Base-by-base conservation (phyloP, 108 stramenopile genomes). In the Fragilaria radians region DNA sequence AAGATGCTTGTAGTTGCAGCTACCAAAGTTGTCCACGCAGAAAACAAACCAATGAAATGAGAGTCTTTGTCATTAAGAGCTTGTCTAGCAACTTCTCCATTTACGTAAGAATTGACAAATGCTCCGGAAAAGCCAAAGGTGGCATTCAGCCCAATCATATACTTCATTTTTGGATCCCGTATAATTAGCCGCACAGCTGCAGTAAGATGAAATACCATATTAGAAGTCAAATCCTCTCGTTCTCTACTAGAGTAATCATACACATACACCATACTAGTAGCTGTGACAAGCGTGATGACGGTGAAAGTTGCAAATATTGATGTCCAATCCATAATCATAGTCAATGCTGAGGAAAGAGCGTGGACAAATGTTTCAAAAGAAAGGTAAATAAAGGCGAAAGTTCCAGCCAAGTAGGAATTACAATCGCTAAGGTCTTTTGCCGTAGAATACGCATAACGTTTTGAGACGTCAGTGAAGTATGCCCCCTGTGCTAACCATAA, bases 401-500 rank as follows among this genome's bases (percentile, higher is more conserved):
- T 69, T 17, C 81, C 85, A 28, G 77, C 83, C n/a, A 93, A 65
- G 9, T 14, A 49, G 0, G 81, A 59, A n/a, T n/a, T n/a, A n/a
- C n/a, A n/a, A n/a, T n/a, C n/a, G n/a, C n/a, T n/a, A n/a, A n/a
- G n/a, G n/a, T n/a, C n/a, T n/a, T n/a, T n/a, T n/a, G n/a, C n/a
- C n/a, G n/a, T n/a, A 50, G 24, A 29, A n/a, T n/a, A n/a, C 3
- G 86, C 82, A 71, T 85, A 77, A 25, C 77, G 62, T 62, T 76
- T 67, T 14, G 82, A 76, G 3, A 83, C 71, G 2, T 28, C 65
- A 0, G 71, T 46, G 68, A 92, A 92, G 74, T 82, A 92, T 26
- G 81, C 59, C 0, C 91, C 91, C 59, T 92, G 91, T 18, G 83
- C 74, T 18, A 79, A 83, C 91, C 91, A 92, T 24, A 92, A 67